phyloP scores from a whole-genome alignment of 768 basidiomycete species.

The Termitomyces sp. region DNA sequence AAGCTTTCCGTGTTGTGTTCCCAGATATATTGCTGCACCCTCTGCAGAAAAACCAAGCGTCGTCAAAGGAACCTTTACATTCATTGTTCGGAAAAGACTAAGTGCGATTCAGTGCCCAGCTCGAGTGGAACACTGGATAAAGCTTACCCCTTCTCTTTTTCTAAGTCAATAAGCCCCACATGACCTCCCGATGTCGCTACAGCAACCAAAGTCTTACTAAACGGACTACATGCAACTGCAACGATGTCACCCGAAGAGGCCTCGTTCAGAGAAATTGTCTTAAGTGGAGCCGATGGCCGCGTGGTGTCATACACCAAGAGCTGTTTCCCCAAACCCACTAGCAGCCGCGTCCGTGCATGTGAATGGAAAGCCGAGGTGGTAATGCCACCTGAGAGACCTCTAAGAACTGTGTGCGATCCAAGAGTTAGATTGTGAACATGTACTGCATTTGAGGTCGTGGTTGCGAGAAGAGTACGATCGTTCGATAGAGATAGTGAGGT shows the following conservation, averaged over 20 bases:
- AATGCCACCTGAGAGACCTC: constrained; percentile 43
- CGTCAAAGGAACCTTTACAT: constrained; percentile 50
- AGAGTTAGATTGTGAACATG: constrained; percentile 59
- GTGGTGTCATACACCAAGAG: constrained; percentile 62
- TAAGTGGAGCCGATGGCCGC: constrained; percentile 52
- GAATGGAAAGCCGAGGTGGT: constrained; percentile 58
- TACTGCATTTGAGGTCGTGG: constrained; percentile 46
- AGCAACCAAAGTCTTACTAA: constrained; percentile 70
- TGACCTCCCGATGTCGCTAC: constrained; percentile 51
- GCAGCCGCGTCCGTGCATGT: constrained; percentile 56
- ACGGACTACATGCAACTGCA: constrained; percentile 63
- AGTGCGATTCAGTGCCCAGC: neutral
- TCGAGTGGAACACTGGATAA: neutral
- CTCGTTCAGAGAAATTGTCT: constrained; percentile 46
- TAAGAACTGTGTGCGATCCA: constrained; percentile 50
- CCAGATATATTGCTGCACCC: constrained; percentile 63
- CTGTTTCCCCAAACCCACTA: constrained; percentile 50
- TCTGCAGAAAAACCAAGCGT: constrained; percentile 68
- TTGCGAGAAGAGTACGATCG: constrained; percentile 54
- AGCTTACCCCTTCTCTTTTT: constrained; percentile 69
- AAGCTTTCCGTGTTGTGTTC: constrained; percentile 63
- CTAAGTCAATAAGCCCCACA: constrained; percentile 63
- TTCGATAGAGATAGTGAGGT: constrained; percentile 56
- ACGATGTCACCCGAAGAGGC: constrained; percentile 44
- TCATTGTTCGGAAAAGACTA: constrained; percentile 59